Conservation (phyloP, 495 filamentous ascomycete species). For the Lophium mytilinum region DNA sequence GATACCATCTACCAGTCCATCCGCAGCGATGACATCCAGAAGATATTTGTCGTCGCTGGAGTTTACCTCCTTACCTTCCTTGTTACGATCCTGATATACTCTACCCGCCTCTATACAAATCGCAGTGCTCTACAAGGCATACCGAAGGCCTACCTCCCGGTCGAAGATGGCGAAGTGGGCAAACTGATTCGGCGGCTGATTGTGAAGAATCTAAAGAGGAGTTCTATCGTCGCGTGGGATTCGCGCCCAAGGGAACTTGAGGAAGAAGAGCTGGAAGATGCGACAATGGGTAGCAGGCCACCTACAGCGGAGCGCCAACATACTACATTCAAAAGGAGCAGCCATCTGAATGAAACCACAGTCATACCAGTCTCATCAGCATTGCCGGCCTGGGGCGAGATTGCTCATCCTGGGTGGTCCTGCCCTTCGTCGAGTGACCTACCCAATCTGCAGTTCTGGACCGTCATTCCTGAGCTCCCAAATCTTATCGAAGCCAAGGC, state of each 20-base stretch:
- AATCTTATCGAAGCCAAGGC: slow-evolving; percentile 92
- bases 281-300: slow-evolving; percentile 6
- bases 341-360: slow-evolving; percentile 9
- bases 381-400: slow-evolving; percentile 63
- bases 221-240: slow-evolving; percentile 74
- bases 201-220: slow-evolving; percentile 57
- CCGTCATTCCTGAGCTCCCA: slow-evolving; percentile 78
- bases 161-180: slow-evolving; percentile 70
- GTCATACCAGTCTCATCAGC: slow-evolving; percentile 34
- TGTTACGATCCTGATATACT: slow-evolving; percentile 68
- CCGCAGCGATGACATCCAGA: slow-evolving; percentile 53
- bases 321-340: slow-evolving; percentile 12
- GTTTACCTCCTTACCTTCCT: slow-evolving; percentile 68
- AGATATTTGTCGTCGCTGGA: slow-evolving; percentile 77
- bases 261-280: slow-evolving; percentile 20
- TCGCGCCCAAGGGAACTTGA: slow-evolving; percentile 54
- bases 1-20: slow-evolving; percentile 78
- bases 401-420: slow-evolving; percentile 85
- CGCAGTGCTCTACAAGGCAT: slow-evolving; percentile 69
- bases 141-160: slow-evolving; percentile 72
- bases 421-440: slow-evolving; percentile 65
- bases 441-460: slow-evolving; percentile 68
- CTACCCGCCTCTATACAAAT: slow-evolving; percentile 80
- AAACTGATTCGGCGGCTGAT: slow-evolving; percentile 69
- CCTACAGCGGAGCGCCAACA: slow-evolving; percentile 8